Base-by-base conservation (phyloP, 257 asterid genomes). In the Lycium barbarum region DNA sequence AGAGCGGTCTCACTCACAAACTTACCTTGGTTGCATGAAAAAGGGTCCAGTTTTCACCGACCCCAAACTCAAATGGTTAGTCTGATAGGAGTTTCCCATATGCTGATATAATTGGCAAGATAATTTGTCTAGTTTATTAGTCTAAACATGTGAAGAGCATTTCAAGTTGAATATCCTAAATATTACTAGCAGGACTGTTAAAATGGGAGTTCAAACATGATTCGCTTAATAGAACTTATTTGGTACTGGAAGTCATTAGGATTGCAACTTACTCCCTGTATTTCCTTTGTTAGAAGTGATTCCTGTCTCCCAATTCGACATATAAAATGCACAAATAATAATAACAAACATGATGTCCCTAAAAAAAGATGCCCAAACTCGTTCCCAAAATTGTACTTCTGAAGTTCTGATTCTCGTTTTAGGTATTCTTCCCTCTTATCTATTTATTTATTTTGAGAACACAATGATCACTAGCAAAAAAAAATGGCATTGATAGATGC, bases 21-120 rank as follows among this genome's bases (percentile, higher is more conserved):
- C 98, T 14, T 97, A 97, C 90, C 93, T 97, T 84, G 99, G 99
- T 57, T 97, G 99, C 90, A 89, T 97, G 99, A 97, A 97, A 88
- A 97, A 97, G 80, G 99, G 99, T 72, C 99, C 98, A 40, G 99
- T 97, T 70, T 93, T 95, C 84, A 95, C 98, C 53, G 98, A 95
- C 88, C 97, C 99, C 70, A 93, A 95, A 85, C 90, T 95, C 36
- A 95, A 97, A 93, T 97, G 99, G 99, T 97, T 86, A 87, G 98
- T 89, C 84, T 62, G 72, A 5, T 43, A 45, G 15, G 45, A 82
- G 66, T 61, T 89, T 33, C 72, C 43, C 70, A 18, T 55, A 53
- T 76, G 53, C 47, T 76, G 18, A 3, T 8, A 26, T 14, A 76
- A 76, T 26, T 26, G 9, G 65, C 82, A 7, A 53, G n/a, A 26